Evolutionary conservation across 1,284 basidiomycete genomes (phyloP), one percentile per base, ranked within the genome.

Genomic region (Wallemia ichthyophaga): DNA sequence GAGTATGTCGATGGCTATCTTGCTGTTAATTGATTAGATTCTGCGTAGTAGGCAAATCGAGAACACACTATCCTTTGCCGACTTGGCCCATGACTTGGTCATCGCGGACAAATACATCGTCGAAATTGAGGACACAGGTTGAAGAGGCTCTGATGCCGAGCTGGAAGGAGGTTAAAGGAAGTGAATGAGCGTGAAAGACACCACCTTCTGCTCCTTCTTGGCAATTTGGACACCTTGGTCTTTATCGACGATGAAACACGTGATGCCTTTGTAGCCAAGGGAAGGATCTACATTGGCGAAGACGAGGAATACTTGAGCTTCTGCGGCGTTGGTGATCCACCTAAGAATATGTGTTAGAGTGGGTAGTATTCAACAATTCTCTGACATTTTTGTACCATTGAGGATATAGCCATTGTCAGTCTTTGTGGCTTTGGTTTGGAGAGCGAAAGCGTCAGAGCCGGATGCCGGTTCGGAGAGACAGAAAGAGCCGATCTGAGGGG

Each of bases 321-420:
- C 92, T 62, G 81, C 80, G 5, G 87, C 89, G 74, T 98, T 99
- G 57, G 94, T 96, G 66, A 99, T 98, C 92, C 92, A 98, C 70
- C 73, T 74, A 64, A n/a, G 28, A 11, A 24, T 2, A 56, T 1
- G 9, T 7, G 21, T 19, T 17, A 11, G 37, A 17, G 13, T 11
- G 11, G 13, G 9, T 48, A 19, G n/a, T 21, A 3, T 11, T 48
- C 5, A 19, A 21, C 37, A 48, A 15, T 11, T 48, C 37, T 68
- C 72, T 65, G 63, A 73, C 89, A 95, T 92, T 76, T 99, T 99
- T 64, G 84, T 85, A 32, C 92, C 92, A 66, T 91, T 92, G 62
- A 96, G 70, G 27, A 87, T 74, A 76, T 82, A 95, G 64, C 84
- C 71, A 66, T 82, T 78, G 24, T 81, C 81, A 62, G 87, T 83